These are phyloP conservation scores for Pontederia crassipes DNA, from an alignment of 176 grass and related monocot species.

Conservation along the genomic window DNA sequence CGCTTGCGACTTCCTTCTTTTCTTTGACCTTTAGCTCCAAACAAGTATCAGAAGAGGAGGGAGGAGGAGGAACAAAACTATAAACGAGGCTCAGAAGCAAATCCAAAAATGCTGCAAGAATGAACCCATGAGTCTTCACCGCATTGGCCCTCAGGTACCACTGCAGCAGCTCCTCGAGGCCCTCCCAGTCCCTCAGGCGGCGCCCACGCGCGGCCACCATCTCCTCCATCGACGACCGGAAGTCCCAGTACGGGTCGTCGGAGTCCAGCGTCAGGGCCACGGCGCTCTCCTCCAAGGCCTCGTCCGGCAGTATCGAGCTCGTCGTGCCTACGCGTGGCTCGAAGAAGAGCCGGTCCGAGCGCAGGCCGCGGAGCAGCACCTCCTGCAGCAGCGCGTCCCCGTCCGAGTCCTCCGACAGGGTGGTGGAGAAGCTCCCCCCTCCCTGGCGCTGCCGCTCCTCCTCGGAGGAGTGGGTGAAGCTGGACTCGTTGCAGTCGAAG, in stretches of 20 bases:
- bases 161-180: slow-evolving; percentile 5
- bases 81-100: slow-evolving; percentile 3
- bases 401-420: too few relatives aligned
- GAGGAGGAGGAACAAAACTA: background rate
- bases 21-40: background rate
- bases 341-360: too few relatives aligned
- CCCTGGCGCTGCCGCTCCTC: too few relatives aligned
- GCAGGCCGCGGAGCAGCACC: too few relatives aligned
- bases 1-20: too few relatives aligned
- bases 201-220: background rate
- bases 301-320: background rate
- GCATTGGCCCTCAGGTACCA: slow-evolving; percentile 13
- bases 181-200: background rate
- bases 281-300: too few relatives aligned
- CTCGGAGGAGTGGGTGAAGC: background rate
- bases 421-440: too few relatives aligned
- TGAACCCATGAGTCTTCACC: background rate
- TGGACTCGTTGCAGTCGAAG: background rate
- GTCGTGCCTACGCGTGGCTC: background rate
- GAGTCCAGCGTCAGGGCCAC: too few relatives aligned
- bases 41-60: background rate
- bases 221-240: background rate
- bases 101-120: slow-evolving; percentile 7
- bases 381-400: too few relatives aligned
- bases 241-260: background rate